Conservation (phyloP, 2,329 filamentous ascomycete species). For the Lasiodiplodia gonubiensis region DNA sequence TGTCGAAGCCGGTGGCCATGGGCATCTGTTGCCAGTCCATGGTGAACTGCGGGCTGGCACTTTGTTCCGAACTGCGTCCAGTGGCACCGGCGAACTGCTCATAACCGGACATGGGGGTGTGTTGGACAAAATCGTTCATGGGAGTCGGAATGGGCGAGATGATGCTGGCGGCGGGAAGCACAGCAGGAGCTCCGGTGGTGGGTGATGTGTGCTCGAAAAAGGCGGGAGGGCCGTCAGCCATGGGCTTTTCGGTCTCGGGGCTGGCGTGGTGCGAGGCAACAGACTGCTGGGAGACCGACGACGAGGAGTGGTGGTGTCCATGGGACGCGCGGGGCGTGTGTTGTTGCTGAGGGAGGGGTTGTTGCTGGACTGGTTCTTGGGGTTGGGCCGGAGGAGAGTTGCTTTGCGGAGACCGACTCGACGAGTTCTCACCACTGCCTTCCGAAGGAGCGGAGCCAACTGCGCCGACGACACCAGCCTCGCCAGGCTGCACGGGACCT, state of each 20-base stretch:
- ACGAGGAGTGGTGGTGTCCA: constrained; percentile 23
- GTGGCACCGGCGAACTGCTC: constrained; percentile 51
- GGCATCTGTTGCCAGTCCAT: constrained; percentile 57
- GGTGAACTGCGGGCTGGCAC: constrained; percentile 54
- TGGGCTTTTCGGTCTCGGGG: constrained; percentile 19
- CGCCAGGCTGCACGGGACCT: constrained; percentile 32
- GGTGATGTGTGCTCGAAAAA: constrained; percentile 50
- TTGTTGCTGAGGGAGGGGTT: constrained; percentile 8
- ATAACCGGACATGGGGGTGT: constrained; percentile 54
- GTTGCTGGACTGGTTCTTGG: constrained; percentile 12
- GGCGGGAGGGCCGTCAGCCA: constrained; percentile 39
- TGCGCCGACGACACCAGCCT: constrained; percentile 34
- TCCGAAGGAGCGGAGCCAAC: constrained; percentile 44
- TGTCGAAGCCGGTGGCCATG: constrained; percentile 53
- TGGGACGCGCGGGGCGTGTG: constrained; percentile 12
- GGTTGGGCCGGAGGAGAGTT: constrained; percentile 42
- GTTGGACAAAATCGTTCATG: constrained; percentile 48
- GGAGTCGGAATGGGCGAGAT: constrained; percentile 48
- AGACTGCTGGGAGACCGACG: constrained; percentile 16
- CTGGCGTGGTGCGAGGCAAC: constrained; percentile 23
- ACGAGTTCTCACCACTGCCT: constrained; percentile 39
- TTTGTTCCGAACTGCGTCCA: constrained; percentile 49
- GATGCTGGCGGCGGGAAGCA: constrained; percentile 34
- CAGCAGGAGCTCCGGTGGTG: constrained; percentile 40
- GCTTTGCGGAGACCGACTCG: constrained; percentile 38